Conservation (phyloP, 1,284 basidiomycete genomes). For the Microbotryum intermedium region DNA sequence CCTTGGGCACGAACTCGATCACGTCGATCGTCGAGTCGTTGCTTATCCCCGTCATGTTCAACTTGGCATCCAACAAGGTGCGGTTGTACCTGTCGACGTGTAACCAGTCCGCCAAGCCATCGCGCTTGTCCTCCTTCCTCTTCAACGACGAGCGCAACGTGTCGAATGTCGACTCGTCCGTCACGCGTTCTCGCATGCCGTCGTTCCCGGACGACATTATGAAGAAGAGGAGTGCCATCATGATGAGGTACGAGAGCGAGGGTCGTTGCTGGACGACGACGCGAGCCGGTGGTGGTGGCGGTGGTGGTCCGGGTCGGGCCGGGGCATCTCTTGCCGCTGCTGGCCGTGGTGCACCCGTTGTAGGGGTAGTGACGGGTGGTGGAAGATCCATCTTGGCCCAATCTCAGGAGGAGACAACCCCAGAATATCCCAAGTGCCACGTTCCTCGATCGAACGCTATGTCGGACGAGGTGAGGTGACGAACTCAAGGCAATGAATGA, state of each 20-base stretch:
- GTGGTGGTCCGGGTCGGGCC: too few relatives aligned
- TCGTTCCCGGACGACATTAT: conserved; percentile 19
- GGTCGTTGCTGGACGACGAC: conserved; percentile 13
- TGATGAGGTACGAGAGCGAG: conserved; percentile 29
- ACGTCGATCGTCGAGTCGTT: not conserved
- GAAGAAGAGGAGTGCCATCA: conserved; percentile 31
- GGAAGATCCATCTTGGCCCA: too few relatives aligned
- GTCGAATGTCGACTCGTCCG: conserved; percentile 4
- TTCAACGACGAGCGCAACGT: conserved; percentile 14
- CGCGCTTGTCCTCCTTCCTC: not conserved
- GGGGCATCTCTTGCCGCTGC: too few relatives aligned
- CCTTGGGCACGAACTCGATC: conserved; percentile 3
- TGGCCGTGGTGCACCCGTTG: too few relatives aligned
- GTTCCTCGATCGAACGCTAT: too few relatives aligned
- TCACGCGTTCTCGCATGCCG: conserved; percentile 5
- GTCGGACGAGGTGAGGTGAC: too few relatives aligned
- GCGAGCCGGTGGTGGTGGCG: not conserved
- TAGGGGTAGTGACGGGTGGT: too few relatives aligned
- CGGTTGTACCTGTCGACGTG: not conserved
- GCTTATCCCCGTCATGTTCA: conserved; percentile 3
- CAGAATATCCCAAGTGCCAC: too few relatives aligned
- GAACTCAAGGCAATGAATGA: too few relatives aligned
- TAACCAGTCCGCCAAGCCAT: not conserved
- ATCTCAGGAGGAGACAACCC: too few relatives aligned
- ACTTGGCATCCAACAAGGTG: conserved; percentile 4